Base-by-base conservation (phyloP, 257 asterid species). In the Salvia rosmarinus region DNA sequence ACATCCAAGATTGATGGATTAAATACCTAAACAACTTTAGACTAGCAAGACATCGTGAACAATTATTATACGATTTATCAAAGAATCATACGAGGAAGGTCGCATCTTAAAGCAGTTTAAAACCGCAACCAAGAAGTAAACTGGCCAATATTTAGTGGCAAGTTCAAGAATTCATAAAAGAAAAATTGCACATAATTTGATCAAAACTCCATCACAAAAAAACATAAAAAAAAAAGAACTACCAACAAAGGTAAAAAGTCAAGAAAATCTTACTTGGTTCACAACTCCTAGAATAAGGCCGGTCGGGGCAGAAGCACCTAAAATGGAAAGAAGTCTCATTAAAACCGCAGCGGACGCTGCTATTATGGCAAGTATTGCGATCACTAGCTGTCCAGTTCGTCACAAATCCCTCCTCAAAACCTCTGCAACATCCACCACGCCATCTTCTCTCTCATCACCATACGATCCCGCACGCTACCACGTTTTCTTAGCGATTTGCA, bases 261-360 rank as follows among this genome's bases (percentile, higher is more conserved):
- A 12, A 16, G 30, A 64, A 25, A 12, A 68, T 66, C 84, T 82
- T 70, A 90, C 95, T 68, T 17, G 74, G 65, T 77, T 79, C 77
- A 82, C 95, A 88, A 9, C 75, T 37, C 19, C 4, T 59, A 3
- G 76, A 12, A 82, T 88, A 93, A 58, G 87, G 86, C 35, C 91
- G 82, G 19, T 83, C 87, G 3, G 88, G 70, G 72, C 95, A 88
- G 55, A 72, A 88, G 73, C 96, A 90, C 77, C 39, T 4, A 13
- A 86, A 83, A 17, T 51, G 73, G 40, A 4, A 64, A 55, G 11
- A 4, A 8, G 0, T 11, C 1, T 0, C 28, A 34, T 79, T 73
- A 21, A 81, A 85, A 1, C 96, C 92, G 70, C 96, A 89, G 35
- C 77, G 79, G 4, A 92, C 92, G 4, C 90, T 81, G n/a, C 96